Base-by-base conservation (phyloP, 768 basidiomycete species). In the Pleurotus tuber-regium region DNA sequence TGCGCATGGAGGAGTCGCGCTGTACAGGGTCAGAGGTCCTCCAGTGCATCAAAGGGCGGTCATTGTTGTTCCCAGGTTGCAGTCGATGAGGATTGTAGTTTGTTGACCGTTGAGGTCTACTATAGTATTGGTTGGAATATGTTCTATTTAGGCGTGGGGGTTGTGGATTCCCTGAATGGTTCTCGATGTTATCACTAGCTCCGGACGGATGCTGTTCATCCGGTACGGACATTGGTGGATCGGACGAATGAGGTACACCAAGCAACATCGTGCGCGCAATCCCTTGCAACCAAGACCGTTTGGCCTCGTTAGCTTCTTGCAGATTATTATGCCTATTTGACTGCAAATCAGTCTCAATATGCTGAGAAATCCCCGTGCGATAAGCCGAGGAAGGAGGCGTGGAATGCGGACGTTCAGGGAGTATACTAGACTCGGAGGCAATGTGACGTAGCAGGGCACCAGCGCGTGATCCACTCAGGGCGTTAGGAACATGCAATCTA, bases 371-470 rank as follows among this genome's bases (percentile, higher is more conserved):
- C 66, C 67, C 31, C 61, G 41, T 24, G 64, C 63, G 43, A 14
- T 21, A 19, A n/a, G 69, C 62, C 23, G 64, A 49, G 4, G 68
- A 58, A 11, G 68, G 63, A 10, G 63, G 70, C 41, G 67, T 69
- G 16, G 43, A 54, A 33, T 69, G 59, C 5, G 59, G 53, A 8
- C 59, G 57, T 18, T 58, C 59, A 31, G 46, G 46, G 9, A 26
- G 38, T 12, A 50, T 25, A n/a, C 31, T 38, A 18, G 49, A 44
- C 42, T 52, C 59, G 30, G 88, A 89, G 1, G 79, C 79, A 74
- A 91, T 88, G 62, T 89, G 87, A 26, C 87, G 80, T 9, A 91
- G 77, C 61, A 88, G 84, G 4, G 82, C 80, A 3, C 78, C 77
- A 2, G 87, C 86, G 46, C 79, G 78, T 21, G 78, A 78, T 8